phyloP scores from a whole-genome alignment of 2,329 filamentous ascomycete species.

The Pezicula carpinea region DNA sequence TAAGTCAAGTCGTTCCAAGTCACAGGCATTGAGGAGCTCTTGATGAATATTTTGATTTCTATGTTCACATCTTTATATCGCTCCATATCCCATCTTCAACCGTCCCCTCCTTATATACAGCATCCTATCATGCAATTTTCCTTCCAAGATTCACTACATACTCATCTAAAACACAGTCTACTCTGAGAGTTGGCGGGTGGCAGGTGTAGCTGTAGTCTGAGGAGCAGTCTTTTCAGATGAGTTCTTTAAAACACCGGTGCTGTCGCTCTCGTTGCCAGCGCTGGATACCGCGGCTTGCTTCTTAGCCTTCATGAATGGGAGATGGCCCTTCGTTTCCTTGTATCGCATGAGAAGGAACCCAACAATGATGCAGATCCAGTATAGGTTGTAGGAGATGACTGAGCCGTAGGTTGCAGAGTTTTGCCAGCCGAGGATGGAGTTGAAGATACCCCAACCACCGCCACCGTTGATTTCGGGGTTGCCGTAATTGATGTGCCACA shows the following conservation, averaged over 20 bases:
- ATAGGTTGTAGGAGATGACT: conserved; percentile 81
- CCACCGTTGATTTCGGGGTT: conserved; percentile 68
- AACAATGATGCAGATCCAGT: conserved; percentile 71
- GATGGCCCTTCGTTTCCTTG: conserved; percentile 53
- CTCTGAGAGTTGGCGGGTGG: conserved; percentile 8
- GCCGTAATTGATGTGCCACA: conserved; percentile 86
- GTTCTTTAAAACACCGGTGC: conserved; percentile 4
- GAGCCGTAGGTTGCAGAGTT: conserved; percentile 87
- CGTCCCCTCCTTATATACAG: neutral
- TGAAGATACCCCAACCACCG: conserved; percentile 83
- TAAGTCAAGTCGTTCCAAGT: too few species aligned
- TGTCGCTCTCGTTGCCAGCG: conserved; percentile 1
- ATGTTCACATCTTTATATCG: too few species aligned
- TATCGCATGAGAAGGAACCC: conserved; percentile 62
- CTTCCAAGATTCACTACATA: neutral
- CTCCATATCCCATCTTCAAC: too few species aligned
- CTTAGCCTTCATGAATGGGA: conserved; percentile 30
- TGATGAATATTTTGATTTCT: too few species aligned
- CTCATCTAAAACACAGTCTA: neutral
- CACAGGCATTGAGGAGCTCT: too few species aligned
- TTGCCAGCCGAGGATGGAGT: conserved; percentile 79
- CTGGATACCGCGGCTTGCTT: neutral
- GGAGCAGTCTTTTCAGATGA: neutral
- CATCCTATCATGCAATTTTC: neutral
- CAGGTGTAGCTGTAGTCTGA: conserved; percentile 5